These are phyloP conservation scores for Licmophora abbreviata DNA, from an alignment of 108 stramenopile species.

Conservation along the genomic window DNA sequence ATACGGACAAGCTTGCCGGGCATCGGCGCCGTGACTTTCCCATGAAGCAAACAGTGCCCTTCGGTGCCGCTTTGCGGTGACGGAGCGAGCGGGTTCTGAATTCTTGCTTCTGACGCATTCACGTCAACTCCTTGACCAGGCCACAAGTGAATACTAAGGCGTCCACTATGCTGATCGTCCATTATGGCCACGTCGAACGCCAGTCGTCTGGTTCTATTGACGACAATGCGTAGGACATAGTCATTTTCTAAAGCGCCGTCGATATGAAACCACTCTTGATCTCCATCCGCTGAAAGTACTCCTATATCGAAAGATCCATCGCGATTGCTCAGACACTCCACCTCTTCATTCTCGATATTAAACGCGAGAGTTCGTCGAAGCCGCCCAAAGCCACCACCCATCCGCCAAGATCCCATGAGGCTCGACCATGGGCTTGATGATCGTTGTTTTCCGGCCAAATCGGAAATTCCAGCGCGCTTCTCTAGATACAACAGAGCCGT, in stretches of 20 bases:
- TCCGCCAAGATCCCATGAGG: slow-evolving; percentile 35
- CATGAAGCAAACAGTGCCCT: neutral
- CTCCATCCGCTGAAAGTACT: neutral
- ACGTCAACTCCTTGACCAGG: neutral
- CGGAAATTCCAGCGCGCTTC: slow-evolving; percentile 15
- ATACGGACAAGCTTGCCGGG: slow-evolving; percentile 77
- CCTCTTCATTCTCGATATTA: slow-evolving; percentile 8
- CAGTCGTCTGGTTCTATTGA: neutral
- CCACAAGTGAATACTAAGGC: slow-evolving; percentile 34
- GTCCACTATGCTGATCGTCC: slow-evolving; percentile 4
- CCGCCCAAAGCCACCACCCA: slow-evolving; percentile 12
- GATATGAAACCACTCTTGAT: slow-evolving; percentile 1
- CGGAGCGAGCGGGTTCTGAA: slow-evolving; percentile 2
- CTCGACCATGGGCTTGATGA: slow-evolving; percentile 26
- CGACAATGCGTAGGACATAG: neutral
- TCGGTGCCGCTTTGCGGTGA: neutral
- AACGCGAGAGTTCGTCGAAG: slow-evolving; percentile 7
- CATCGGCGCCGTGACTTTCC: slow-evolving; percentile 68
- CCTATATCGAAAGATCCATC: slow-evolving; percentile 44
- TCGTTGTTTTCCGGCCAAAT: slow-evolving; percentile 9
- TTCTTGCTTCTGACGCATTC: neutral
- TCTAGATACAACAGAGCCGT: slow-evolving; percentile 32
- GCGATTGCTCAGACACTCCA: slow-evolving; percentile 20
- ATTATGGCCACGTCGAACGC: slow-evolving; percentile 3
- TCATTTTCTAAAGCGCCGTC: slow-evolving; percentile 2